Evolutionary conservation across 768 basidiomycete species (phyloP).

Genomic region (Tylopilus sp.): DNA sequence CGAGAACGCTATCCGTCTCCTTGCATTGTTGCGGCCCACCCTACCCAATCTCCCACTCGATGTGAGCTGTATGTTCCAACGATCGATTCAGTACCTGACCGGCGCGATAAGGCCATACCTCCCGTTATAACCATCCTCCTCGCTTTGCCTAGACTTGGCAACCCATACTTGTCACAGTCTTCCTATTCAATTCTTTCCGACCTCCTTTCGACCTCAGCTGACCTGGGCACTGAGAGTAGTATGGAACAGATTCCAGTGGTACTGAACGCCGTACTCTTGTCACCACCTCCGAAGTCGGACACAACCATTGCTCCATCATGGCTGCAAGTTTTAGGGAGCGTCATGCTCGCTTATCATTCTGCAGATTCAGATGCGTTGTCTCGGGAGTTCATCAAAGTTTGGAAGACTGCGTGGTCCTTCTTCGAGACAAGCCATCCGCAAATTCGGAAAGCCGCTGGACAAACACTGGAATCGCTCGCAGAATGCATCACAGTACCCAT

Average conservation of each 20-base stretch:
- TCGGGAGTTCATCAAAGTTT: slow-evolving; percentile 56
- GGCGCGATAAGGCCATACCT: slow-evolving; percentile 59
- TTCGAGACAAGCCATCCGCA: slow-evolving; percentile 64
- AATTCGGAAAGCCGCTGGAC: slow-evolving; percentile 60
- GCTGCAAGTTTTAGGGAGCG: slow-evolving; percentile 71
- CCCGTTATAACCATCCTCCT: slow-evolving; percentile 69
- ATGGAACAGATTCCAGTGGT: slow-evolving; percentile 56
- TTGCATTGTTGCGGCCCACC: slow-evolving; percentile 67
- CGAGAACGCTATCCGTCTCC: slow-evolving; percentile 76
- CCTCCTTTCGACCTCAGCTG: slow-evolving; percentile 56
- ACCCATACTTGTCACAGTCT: slow-evolving; percentile 85
- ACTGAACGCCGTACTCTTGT: slow-evolving; percentile 63
- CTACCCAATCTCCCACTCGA: slow-evolving; percentile 59
- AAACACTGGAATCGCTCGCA: slow-evolving; percentile 59
- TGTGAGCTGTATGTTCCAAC: slow-evolving; percentile 44
- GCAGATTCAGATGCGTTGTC: slow-evolving; percentile 49
- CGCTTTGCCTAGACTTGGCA: slow-evolving; percentile 80
- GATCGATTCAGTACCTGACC: slow-evolving; percentile 12
- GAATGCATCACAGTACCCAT: slow-evolving; percentile 69
- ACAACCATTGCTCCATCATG: slow-evolving; percentile 67
- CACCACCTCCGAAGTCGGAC: slow-evolving; percentile 70
- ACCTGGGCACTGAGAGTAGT: slow-evolving; percentile 48
- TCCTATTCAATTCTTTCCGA: slow-evolving; percentile 84
- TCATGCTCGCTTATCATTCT: slow-evolving; percentile 61
- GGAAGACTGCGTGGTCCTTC: slow-evolving; percentile 75